Conservation (phyloP, 2,329 filamentous ascomycete genomes). For the Chaetoscypha palmicola region DNA sequence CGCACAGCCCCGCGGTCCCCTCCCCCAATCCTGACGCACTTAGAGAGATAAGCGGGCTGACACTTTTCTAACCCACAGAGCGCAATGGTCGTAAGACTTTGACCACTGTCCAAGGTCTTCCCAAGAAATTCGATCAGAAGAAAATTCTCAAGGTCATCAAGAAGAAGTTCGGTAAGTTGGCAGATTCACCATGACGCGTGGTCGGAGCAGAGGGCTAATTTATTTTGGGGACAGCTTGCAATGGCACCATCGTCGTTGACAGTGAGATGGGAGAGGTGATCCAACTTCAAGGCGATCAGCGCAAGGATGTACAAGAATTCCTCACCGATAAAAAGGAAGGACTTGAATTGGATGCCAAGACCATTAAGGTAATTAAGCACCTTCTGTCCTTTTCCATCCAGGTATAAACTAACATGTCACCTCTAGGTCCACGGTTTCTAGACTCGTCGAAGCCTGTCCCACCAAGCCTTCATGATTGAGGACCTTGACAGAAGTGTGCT, state of each 20-base stretch:
- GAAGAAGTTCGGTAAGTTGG: slow-evolving; percentile 84
- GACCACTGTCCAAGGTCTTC: slow-evolving; percentile 98
- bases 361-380: slow-evolving; percentile 68
- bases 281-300: slow-evolving; percentile 98
- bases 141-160: slow-evolving; percentile 99
- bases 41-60: slow-evolving; percentile 35
- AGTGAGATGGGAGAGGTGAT: slow-evolving; percentile 98
- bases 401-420: slow-evolving; percentile 7
- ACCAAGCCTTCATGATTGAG: slow-evolving; percentile 25
- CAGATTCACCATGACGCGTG: not conserved
- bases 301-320: slow-evolving; percentile 97
- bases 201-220: not conserved
- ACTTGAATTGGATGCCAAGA: slow-evolving; percentile 89
- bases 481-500: slow-evolving; percentile 29
- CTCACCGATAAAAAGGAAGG: slow-evolving; percentile 93
- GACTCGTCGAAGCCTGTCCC: slow-evolving; percentile 35
- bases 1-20: slow-evolving; percentile 8
- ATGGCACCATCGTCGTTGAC: slow-evolving; percentile 98
- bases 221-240: slow-evolving; percentile 64
- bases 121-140: slow-evolving; percentile 98
- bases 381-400: not conserved
- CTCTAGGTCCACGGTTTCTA: slow-evolving; percentile 56
- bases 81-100: slow-evolving; percentile 99
- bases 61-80: slow-evolving; percentile 50
- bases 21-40: no score